phyloP scores from a whole-genome alignment of 2,329 filamentous ascomycete genomes.

The Elsinoe ampelina region DNA sequence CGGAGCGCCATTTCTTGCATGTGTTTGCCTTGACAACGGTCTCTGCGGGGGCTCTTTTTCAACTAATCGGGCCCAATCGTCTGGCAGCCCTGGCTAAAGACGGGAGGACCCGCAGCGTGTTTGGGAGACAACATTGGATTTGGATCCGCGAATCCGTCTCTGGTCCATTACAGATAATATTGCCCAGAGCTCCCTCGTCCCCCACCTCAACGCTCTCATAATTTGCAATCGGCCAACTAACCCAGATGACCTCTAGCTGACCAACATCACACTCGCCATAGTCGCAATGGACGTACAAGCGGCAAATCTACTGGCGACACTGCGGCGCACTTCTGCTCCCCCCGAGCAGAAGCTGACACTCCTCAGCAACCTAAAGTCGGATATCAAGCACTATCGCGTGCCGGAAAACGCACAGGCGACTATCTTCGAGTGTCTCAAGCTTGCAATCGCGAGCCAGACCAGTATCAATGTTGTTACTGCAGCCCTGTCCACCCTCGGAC shows the following conservation, averaged over 20 bases:
- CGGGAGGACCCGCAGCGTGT: constrained; percentile 11
- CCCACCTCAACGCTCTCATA: neutral
- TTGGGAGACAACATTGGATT: constrained; percentile 13
- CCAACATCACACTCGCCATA: neutral
- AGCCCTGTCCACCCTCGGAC: constrained; percentile 78
- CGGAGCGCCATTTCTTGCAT: constrained; percentile 2
- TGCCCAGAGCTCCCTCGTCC: constrained; percentile 4
- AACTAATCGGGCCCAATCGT: neutral
- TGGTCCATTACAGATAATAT: neutral
- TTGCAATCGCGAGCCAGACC: constrained; percentile 67
- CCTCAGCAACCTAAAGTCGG: constrained; percentile 64
- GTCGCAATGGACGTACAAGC: constrained; percentile 48
- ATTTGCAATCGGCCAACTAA: neutral
- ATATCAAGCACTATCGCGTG: constrained; percentile 87
- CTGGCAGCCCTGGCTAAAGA: constrained; percentile 1
- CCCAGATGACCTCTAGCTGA: constrained; percentile 2
- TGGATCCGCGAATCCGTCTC: neutral
- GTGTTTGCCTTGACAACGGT: constrained; percentile 11
- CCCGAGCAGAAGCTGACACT: constrained; percentile 60
- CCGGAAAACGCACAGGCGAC: constrained; percentile 61
- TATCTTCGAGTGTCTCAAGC: constrained; percentile 73
- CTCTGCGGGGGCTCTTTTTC: constrained; percentile 4
- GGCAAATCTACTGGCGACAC: constrained; percentile 42
- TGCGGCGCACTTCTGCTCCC: constrained; percentile 54
- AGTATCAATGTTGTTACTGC: constrained; percentile 64